phyloP scores from a whole-genome alignment of 2,329 filamentous ascomycete genomes.

The Neospermospora avenae region DNA sequence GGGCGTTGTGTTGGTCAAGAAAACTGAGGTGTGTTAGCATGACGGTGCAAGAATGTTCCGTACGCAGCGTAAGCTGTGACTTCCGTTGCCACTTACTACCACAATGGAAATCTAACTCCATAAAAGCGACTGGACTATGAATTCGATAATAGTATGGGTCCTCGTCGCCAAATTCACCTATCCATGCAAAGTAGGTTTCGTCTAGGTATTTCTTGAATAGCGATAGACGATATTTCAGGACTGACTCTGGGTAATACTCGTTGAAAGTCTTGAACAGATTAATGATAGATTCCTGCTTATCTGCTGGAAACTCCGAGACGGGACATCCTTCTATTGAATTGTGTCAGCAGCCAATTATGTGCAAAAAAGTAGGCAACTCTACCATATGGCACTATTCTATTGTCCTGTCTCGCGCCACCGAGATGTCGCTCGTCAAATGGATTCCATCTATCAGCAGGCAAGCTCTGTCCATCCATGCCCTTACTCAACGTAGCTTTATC shows the following conservation, averaged over 20 bases:
- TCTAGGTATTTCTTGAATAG: conserved; percentile 53
- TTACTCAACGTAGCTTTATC: conserved; percentile 35
- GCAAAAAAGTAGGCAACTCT: neutral
- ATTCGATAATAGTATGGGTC: conserved; percentile 77
- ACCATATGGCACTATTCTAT: conserved; percentile 66
- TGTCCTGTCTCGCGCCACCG: conserved; percentile 76
- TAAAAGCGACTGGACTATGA: conserved; percentile 69
- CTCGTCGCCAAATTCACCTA: conserved; percentile 62
- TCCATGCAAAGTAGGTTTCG: conserved; percentile 82
- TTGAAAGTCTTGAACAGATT: conserved; percentile 62
- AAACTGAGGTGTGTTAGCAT: conserved; percentile 46
- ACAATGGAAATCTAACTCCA: conserved; percentile 78
- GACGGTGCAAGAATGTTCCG: too few relatives aligned
- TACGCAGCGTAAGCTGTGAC: too few relatives aligned
- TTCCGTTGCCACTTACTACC: conserved; percentile 43
- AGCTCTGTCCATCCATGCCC: conserved; percentile 31
- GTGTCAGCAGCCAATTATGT: conserved; percentile 1
- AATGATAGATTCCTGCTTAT: conserved; percentile 53
- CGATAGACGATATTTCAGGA: conserved; percentile 52
- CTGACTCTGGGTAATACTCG: conserved; percentile 59
- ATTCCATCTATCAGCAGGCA: conserved; percentile 65
- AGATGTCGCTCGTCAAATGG: conserved; percentile 76
- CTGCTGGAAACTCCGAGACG: conserved; percentile 45
- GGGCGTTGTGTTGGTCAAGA: conserved; percentile 68
- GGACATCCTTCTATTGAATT: conserved; percentile 51